A percentile compares a stretch with the other conserved stretches of the same genome.
Conservation (phyloP, 2,329 filamentous ascomycete genomes). For the Aspergillus brasiliensis region DNA sequence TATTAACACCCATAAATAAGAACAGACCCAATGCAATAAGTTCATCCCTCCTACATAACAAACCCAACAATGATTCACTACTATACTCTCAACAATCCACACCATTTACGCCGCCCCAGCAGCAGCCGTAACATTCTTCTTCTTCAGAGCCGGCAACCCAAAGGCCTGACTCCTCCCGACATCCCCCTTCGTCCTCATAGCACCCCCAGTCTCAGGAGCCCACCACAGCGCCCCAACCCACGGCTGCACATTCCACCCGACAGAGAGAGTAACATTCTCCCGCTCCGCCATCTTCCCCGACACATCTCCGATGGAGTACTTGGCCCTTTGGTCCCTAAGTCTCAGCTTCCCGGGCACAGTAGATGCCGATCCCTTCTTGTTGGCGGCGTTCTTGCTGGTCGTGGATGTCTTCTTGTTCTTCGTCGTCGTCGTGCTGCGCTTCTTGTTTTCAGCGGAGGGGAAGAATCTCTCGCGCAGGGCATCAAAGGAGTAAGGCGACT, state of each 20-base stretch:
- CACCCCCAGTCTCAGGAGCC: slow-evolving; percentile 60
- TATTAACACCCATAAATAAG: neutral
- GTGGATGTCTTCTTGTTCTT: slow-evolving; percentile 15
- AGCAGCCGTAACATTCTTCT: slow-evolving; percentile 30
- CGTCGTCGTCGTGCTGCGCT: slow-evolving; percentile 27
- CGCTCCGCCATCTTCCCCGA: slow-evolving; percentile 74
- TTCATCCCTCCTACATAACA: neutral
- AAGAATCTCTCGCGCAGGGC: slow-evolving; percentile 41
- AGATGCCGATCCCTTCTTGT: slow-evolving; percentile 14
- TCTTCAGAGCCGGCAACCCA: slow-evolving; percentile 59
- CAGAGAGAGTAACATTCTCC: slow-evolving; percentile 72
- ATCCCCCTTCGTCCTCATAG: slow-evolving; percentile 54
- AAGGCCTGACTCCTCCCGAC: slow-evolving; percentile 57
- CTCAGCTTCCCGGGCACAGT: slow-evolving; percentile 64
- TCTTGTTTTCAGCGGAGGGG: slow-evolving; percentile 25
- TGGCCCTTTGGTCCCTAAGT: slow-evolving; percentile 83
- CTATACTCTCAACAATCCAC: neutral
- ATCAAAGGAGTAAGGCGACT: slow-evolving; percentile 45
- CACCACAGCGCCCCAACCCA: slow-evolving; percentile 91
- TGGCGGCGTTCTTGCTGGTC: slow-evolving; percentile 22
- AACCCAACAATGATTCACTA: neutral
- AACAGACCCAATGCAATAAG: neutral
- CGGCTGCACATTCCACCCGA: slow-evolving; percentile 97
- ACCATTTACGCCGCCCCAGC: slow-evolving; percentile 11
- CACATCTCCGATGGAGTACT: slow-evolving; percentile 96